A percentile compares a stretch with the other conserved stretches of the same genome.
Evolutionary conservation across 345 rosid genomes (phyloP).

Genomic region (Heritiera littoralis): DNA sequence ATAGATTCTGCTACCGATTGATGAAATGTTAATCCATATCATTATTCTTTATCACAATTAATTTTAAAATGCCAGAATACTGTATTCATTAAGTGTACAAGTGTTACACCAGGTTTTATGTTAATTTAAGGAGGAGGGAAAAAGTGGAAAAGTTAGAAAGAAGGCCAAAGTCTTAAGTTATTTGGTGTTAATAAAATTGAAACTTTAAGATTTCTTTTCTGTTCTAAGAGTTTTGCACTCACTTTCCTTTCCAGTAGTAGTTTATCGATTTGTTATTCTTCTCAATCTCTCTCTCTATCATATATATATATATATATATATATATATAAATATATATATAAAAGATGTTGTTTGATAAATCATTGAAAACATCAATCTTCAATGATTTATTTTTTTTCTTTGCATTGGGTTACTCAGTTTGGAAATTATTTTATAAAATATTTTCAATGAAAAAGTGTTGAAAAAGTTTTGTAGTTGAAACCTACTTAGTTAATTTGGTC

Average conservation of each 20-base stretch:
- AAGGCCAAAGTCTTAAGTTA: not conserved
- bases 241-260: not conserved
- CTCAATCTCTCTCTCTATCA: not conserved
- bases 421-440: conserved; percentile 4
- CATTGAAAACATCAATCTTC: not conserved
- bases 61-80: not conserved
- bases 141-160: not conserved
- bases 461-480: not conserved
- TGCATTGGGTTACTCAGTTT: not conserved
- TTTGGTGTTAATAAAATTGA: not conserved
- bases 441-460: not conserved
- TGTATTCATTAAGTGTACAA: not conserved
- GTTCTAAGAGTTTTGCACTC: not conserved
- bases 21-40: not conserved
- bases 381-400: not conserved
- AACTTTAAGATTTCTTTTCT: not conserved
- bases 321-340: no score
- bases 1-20: not conserved
- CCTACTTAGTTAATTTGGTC: conserved; percentile 3
- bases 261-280: not conserved
- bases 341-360: not conserved
- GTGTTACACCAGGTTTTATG: not conserved
- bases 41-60: not conserved
- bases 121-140: not conserved
- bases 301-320: no score